Percentiles rank a stretch among this genome's conserved stretches.
Evolutionary conservation across 1,284 basidiomycete species (phyloP).

Genomic region (Ustilago shanxiensis): DNA sequence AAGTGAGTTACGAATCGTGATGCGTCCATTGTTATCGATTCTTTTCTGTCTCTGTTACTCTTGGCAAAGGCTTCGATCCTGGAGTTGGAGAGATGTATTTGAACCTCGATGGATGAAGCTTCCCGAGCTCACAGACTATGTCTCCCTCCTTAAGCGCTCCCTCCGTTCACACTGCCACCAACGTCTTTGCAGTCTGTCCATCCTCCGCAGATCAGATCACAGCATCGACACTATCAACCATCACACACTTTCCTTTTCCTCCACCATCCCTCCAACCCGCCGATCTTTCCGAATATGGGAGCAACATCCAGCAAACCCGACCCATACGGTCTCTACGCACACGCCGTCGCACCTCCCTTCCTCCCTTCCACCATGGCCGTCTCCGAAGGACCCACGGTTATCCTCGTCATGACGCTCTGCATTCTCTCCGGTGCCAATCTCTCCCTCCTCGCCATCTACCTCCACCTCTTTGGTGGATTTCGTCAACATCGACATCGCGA

Average conservation of each 20-base stretch:
- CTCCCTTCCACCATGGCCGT: conserved; percentile 22
- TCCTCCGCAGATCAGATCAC: neutral
- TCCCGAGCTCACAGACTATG: too few species aligned
- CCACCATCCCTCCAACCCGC: too few species aligned
- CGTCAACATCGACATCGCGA: conserved; percentile 13
- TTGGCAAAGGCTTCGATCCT: too few species aligned
- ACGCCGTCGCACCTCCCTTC: conserved; percentile 2
- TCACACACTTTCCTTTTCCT: neutral
- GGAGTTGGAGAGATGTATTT: too few species aligned
- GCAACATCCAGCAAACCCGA: neutral
- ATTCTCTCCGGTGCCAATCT: conserved; percentile 29
- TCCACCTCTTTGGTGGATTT: conserved; percentile 19
- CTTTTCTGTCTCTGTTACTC: too few species aligned
- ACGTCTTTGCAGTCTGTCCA: too few species aligned
- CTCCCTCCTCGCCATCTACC: conserved; percentile 31
- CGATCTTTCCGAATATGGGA: conserved; percentile 12
- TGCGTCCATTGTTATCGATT: too few species aligned
- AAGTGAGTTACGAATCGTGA: too few species aligned
- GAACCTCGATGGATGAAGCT: too few species aligned
- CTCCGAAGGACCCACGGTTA: conserved; percentile 20
- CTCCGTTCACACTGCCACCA: too few species aligned
- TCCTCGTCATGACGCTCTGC: conserved; percentile 20
- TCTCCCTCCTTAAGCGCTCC: too few species aligned
- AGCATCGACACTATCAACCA: neutral
- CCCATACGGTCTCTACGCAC: conserved; percentile 22